Conservation (phyloP, 768 basidiomycete species). For the Polyporus arcularius region DNA sequence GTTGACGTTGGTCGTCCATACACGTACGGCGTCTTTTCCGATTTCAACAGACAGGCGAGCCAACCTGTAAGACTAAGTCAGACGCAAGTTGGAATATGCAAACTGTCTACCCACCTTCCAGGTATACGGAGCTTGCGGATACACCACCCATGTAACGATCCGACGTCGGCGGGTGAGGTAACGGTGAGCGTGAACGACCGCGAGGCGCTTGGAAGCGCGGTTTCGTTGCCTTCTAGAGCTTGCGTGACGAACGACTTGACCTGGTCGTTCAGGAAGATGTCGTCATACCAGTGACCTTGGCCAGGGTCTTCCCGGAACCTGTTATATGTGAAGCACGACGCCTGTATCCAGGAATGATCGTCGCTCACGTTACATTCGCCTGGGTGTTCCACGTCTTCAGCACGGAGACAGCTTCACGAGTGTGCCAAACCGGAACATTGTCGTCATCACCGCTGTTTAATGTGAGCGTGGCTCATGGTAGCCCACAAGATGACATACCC, state of each 20-base stretch:
- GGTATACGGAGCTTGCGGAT: conserved; percentile 61
- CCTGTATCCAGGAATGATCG: not conserved
- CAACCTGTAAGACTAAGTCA: conserved; percentile 31
- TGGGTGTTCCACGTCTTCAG: conserved; percentile 58
- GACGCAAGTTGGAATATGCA: not conserved
- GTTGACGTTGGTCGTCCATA: conserved; percentile 30
- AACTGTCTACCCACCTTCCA: conserved; percentile 54
- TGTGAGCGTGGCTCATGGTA: not conserved
- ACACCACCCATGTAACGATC: conserved; percentile 69
- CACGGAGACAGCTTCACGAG: conserved; percentile 61
- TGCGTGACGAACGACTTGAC: conserved; percentile 60
- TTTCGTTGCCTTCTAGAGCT: conserved; percentile 7
- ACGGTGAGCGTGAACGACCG: conserved; percentile 71
- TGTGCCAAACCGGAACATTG: conserved; percentile 89
- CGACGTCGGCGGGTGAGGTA: conserved; percentile 65
- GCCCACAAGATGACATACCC: conserved; percentile 51
- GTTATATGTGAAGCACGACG: not conserved
- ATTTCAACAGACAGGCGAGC: conserved; percentile 37
- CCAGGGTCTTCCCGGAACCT: conserved; percentile 66
- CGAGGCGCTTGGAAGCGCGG: conserved; percentile 7
- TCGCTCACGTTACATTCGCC: conserved; percentile 53
- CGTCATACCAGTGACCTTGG: conserved; percentile 70
- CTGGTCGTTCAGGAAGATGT: conserved; percentile 53
- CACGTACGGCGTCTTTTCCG: not conserved
- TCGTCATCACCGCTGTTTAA: conserved; percentile 66